These are phyloP conservation scores for Phytophthora meadii DNA, from an alignment of 352 stramenopile species.

Conservation along the genomic window DNA sequence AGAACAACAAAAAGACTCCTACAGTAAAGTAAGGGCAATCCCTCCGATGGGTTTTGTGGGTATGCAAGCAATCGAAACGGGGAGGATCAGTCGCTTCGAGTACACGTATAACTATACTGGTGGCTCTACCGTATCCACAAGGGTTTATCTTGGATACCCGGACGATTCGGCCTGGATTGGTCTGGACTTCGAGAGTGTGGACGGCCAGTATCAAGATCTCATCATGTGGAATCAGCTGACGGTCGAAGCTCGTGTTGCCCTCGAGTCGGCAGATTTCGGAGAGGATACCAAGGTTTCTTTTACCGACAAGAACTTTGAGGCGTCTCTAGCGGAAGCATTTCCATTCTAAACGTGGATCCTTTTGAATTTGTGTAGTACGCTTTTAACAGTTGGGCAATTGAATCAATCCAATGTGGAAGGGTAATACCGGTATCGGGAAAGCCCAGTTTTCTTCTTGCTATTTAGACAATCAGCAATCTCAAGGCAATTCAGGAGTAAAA, in stretches of 20 bases:
- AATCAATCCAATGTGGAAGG: too few species aligned
- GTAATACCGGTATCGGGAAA: too few species aligned
- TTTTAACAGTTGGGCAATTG: too few species aligned
- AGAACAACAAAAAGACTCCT: not conserved
- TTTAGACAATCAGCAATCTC: too few species aligned
- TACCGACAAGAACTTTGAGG: slow-evolving; percentile 1
- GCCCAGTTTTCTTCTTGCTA: too few species aligned
- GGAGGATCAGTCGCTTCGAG: not conserved
- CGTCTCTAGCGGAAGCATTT: not conserved
- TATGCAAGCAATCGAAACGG: not conserved
- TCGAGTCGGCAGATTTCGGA: not conserved
- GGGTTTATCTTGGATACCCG: too few species aligned
- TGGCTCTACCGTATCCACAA: too few species aligned
- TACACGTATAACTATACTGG: not conserved
- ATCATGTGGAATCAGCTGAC: slow-evolving; percentile 7
- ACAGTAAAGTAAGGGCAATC: not conserved
- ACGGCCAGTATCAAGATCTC: slow-evolving; percentile 3
- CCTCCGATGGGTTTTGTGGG: not conserved
- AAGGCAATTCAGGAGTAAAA: too few species aligned
- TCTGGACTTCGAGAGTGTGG: too few species aligned
- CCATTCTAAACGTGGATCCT: not conserved
- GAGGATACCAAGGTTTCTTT: not conserved
- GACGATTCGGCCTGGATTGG: too few species aligned
- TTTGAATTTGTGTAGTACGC: too few species aligned
- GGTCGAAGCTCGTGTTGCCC: not conserved